Evolutionary conservation across 225 moss, liverwort and hornwort genomes (phyloP).

Genomic region (Pleurozium schreberi): DNA sequence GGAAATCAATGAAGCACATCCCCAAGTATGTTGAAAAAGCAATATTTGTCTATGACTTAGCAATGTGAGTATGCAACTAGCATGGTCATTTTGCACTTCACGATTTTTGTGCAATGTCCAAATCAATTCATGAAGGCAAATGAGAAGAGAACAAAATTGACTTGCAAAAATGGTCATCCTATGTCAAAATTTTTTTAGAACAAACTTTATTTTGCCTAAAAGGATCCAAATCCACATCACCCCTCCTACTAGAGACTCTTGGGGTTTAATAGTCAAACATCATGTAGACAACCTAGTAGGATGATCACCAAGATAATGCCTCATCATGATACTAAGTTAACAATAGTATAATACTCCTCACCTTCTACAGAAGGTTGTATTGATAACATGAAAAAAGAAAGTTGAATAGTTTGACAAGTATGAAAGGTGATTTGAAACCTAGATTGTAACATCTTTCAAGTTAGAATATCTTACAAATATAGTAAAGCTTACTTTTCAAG

Average conservation of each 20-base stretch:
- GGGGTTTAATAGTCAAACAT: neutral
- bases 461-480: neutral
- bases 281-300: neutral
- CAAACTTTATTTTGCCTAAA: neutral
- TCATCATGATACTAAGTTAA: neutral
- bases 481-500: conserved; percentile 33
- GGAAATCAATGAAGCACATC: neutral
- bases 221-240: no score
- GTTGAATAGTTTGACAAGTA: neutral
- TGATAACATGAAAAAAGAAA: neutral
- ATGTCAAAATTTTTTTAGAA: neutral
- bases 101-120: neutral
- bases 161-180: neutral
- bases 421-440: neutral
- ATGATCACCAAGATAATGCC: neutral
- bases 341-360: neutral
- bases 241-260: neutral
- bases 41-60: neutral
- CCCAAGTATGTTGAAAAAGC: neutral
- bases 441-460: neutral
- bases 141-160: neutral
- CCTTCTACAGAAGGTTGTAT: neutral
- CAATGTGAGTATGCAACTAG: neutral
- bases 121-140: fast-evolving
- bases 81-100: neutral